Conservation (phyloP, 495 filamentous ascomycete species). For the Neurospora pannonica region DNA sequence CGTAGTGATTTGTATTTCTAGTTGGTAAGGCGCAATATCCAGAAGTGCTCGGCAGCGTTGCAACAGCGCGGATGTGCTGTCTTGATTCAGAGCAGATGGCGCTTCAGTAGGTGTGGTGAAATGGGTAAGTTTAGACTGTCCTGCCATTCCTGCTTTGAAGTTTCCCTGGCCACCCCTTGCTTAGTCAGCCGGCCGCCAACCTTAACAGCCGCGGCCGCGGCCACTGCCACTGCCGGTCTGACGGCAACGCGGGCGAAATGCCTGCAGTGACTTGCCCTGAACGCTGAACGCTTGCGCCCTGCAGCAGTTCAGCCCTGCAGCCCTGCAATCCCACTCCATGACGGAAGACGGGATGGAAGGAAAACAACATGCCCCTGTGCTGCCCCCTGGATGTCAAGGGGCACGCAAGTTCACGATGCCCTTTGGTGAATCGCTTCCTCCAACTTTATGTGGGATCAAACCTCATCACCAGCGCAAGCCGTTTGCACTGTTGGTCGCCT, state of each 20-base stretch:
- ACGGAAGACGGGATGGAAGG: neutral
- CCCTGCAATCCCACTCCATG: neutral
- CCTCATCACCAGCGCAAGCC: neutral
- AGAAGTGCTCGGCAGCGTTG: constrained; percentile 19
- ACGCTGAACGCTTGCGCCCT: neutral
- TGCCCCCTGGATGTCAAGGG: neutral
- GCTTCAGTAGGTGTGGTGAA: constrained; percentile 15
- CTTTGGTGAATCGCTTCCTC: neutral
- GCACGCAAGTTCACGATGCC: neutral
- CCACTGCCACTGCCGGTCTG: neutral
- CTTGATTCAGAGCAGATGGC: neutral
- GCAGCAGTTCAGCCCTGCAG: neutral
- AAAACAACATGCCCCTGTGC: neutral
- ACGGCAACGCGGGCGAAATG: neutral
- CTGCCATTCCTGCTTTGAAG: constrained; percentile 15
- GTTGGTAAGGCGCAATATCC: constrained; percentile 12
- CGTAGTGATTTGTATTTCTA: constrained; percentile 19
- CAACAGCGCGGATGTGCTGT: constrained; percentile 12
- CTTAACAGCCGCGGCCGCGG: neutral
- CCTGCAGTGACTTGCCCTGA: neutral
- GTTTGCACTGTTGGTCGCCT: neutral
- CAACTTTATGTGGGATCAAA: neutral
- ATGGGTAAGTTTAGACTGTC: constrained; percentile 21
- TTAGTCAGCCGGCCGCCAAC: constrained; percentile 19
- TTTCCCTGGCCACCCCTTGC: constrained; percentile 4